A percentile compares a stretch with the other conserved stretches of the same genome.
Conservation (phyloP, 2,329 filamentous ascomycete genomes). For the Pezicula radicicola region DNA sequence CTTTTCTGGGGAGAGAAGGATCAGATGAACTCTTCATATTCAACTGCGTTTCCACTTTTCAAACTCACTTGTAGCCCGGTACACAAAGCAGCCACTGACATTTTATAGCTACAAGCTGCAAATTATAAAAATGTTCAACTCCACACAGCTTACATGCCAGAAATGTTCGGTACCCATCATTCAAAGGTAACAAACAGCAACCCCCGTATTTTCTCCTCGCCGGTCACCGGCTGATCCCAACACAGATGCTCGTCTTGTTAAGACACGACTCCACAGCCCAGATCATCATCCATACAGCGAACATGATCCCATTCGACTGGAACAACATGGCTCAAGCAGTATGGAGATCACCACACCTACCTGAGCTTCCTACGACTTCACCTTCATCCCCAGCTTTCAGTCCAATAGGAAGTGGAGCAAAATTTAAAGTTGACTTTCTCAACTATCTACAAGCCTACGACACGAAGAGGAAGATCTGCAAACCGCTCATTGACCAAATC, state of each 20-base stretch:
- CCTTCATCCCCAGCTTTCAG: conserved; percentile 8
- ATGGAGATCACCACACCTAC: conserved; percentile 73
- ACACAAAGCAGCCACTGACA: conserved; percentile 27
- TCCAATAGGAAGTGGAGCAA: conserved; percentile 54
- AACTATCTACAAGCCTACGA: conserved; percentile 72
- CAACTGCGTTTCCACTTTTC: not conserved
- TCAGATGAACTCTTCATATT: not conserved
- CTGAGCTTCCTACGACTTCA: conserved; percentile 25
- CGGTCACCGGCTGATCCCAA: not conserved
- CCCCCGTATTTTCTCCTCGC: not conserved
- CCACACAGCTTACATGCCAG: conserved; percentile 74
- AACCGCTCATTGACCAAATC: conserved; percentile 55
- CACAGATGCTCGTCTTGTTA: conserved; percentile 82
- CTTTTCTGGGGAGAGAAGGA: not conserved
- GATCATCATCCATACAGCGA: conserved; percentile 83
- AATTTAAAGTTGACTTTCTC: conserved; percentile 75
- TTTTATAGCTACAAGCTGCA: conserved; percentile 53
- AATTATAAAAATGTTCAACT: conserved; percentile 66
- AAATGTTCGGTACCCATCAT: conserved; percentile 83
- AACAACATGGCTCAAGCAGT: conserved; percentile 81
- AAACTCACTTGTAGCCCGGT: not conserved
- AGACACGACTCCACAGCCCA: conserved; percentile 74
- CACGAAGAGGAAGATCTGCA: conserved; percentile 48
- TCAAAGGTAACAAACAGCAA: conserved; percentile 23
- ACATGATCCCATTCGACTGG: conserved; percentile 89